These are phyloP conservation scores for Colletotrichum sp. DNA, from an alignment of 2,329 filamentous ascomycete species.

Conservation along the genomic window DNA sequence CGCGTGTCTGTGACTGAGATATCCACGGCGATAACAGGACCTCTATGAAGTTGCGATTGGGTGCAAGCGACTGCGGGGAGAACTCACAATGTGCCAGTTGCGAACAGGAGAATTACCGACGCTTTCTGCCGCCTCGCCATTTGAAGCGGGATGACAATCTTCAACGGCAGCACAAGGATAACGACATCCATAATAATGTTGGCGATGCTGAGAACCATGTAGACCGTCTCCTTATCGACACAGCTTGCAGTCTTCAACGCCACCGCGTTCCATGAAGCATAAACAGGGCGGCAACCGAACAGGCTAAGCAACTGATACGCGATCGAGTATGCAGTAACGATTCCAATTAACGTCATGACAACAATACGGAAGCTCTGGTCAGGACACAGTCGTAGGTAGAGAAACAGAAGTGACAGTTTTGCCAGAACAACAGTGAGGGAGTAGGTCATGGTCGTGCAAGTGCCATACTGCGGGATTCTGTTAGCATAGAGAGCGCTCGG, in stretches of 20 bases:
- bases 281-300: conserved; percentile 19
- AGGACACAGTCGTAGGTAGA: conserved; percentile 19
- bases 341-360: conserved; percentile 29
- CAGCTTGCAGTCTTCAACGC: not conserved
- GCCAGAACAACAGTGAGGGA: conserved; percentile 39
- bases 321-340: conserved; percentile 34
- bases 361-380: conserved; percentile 32
- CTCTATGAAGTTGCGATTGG: not conserved
- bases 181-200: conserved; percentile 2
- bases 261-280: not conserved
- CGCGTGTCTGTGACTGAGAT: too few relatives aligned
- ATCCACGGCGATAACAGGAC: too few relatives aligned
- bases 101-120: not conserved
- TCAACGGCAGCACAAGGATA: not conserved
- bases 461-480: not conserved
- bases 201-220: conserved; percentile 1
- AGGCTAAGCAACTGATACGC: conserved; percentile 29
- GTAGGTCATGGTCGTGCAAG: conserved; percentile 41
- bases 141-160: not conserved
- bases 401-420: conserved; percentile 7
- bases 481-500: not conserved
- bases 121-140: conserved; percentile 4
- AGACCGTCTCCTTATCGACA: not conserved
- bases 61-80: not conserved
- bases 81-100: not conserved